Percentiles rank a stretch among this genome's conserved stretches.
phyloP scores from a whole-genome alignment of 768 basidiomycete genomes.

The Lactarius pseudohatsudake region DNA sequence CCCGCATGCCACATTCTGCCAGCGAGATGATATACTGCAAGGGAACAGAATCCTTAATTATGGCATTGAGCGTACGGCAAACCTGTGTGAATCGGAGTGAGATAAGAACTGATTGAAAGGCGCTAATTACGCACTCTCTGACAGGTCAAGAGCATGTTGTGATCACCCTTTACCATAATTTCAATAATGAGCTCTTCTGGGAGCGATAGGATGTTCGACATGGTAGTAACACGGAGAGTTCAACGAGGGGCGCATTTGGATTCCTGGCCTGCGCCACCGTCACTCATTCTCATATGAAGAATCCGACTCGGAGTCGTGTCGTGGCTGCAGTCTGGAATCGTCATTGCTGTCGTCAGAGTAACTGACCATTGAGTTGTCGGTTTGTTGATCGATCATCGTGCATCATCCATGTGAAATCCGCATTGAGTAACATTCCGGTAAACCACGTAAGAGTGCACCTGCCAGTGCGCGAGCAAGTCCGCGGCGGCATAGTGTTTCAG shows the following conservation, averaged over 20 bases:
- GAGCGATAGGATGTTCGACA: slow-evolving; percentile 21
- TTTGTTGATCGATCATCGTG: background rate
- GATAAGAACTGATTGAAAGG: background rate
- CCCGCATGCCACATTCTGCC: slow-evolving; percentile 21
- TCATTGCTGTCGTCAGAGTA: background rate
- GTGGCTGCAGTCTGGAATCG: background rate
- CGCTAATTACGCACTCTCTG: slow-evolving; percentile 4
- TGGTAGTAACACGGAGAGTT: background rate
- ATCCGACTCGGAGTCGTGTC: slow-evolving; percentile 4
- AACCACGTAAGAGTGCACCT: too few relatives aligned
- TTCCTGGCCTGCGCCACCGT: background rate
- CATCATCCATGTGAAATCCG: background rate
- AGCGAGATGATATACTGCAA: slow-evolving; percentile 20
- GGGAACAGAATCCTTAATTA: slow-evolving; percentile 18
- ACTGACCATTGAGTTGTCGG: background rate
- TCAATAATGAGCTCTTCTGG: slow-evolving; percentile 23
- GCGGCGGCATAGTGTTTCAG: too few relatives aligned
- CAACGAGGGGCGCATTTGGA: background rate
- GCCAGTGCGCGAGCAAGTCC: too few relatives aligned
- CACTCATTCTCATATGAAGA: background rate
- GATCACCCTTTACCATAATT: slow-evolving; percentile 15
- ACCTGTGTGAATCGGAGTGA: slow-evolving; percentile 4
- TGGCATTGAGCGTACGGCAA: slow-evolving; percentile 16
- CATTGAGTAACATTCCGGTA: background rate
- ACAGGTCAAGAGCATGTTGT: slow-evolving; percentile 16